Base-by-base conservation (phyloP, 2,329 filamentous ascomycete genomes). In the Aspergillus eucalypticola region DNA sequence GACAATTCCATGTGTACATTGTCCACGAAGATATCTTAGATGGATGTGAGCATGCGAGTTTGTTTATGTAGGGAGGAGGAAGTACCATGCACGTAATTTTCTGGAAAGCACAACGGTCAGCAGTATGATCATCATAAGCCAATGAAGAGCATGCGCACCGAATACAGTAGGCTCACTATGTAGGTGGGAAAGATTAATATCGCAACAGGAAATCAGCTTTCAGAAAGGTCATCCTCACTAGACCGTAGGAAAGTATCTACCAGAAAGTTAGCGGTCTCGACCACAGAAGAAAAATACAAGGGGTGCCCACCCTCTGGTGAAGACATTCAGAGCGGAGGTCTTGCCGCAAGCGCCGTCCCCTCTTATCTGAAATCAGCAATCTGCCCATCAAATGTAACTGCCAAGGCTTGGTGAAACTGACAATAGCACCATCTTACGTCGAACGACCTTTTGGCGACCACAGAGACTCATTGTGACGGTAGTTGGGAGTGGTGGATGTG, bases 31-130 rank as follows among this genome's bases (percentile, higher is more conserved):
- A 99, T 97, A 76, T 99, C 94, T 95, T 50, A 46, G 46, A 39
- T 50, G 64, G 48, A 59, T 15, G 67, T 73, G 59, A 72, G 70
- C 64, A 53, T 60, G 2, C 21, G 51, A 15, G 48, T 54, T 27
- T 49, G 44, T 35, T 21, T 41, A 13, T 54, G 5, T 38, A 35
- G 35, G 35, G 19, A 25, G 42, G 25, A 35, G 23, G 55, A 73
- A 84, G 74, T 84, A 96, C 91, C 92, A 76, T 99, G 94, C 65
- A 99, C 94, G 78, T 98, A 99, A 80, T 99, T 99, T 78, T 99
- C 94, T 86, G 71, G 55, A 8, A 49, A 46, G 10, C 23, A 10
- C 46, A 41, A 78, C 71, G 60, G 65, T 74, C 38, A 71, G 68
- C 56, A 67, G 42, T 10, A 50, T 23, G 7, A 41, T 60, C n/a